Percentiles rank a stretch among this genome's conserved stretches.
These are phyloP conservation scores for Neurospora sp. DNA, from an alignment of 495 filamentous ascomycete species.

Conservation along the genomic window DNA sequence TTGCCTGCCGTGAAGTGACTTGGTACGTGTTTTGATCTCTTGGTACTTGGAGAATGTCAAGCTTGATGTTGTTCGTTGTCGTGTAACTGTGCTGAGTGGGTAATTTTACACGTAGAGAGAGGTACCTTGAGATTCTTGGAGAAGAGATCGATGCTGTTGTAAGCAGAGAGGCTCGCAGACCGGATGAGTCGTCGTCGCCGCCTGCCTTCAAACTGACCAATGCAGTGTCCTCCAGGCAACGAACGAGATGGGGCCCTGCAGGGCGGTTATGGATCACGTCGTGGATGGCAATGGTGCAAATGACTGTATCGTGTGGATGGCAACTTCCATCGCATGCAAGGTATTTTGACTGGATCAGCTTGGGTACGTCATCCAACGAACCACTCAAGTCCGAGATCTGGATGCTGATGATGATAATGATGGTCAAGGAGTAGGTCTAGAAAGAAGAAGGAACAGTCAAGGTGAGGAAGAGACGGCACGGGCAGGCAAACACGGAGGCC, in stretches of 20 bases:
- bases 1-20: neutral
- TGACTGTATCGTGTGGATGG: neutral
- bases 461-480: neutral
- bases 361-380: neutral
- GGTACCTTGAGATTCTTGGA: neutral
- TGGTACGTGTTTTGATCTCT: neutral
- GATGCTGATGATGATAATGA: neutral
- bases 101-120: neutral
- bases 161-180: neutral
- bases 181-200: neutral
- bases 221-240: neutral
- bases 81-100: neutral
- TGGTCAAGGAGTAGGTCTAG: neutral
- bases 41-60: neutral
- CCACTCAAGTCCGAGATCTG: neutral
- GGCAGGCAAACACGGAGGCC: neutral
- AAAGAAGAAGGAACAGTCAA: neutral
- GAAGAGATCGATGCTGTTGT: neutral
- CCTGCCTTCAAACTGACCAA: neutral
- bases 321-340: neutral
- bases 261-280: neutral
- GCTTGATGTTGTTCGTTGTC: neutral
- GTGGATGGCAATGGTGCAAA: neutral
- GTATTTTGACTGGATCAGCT: neutral
- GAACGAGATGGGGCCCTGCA: neutral